Conservation (phyloP, 2,329 filamentous ascomycete species). For the Westerdykella ornata region DNA sequence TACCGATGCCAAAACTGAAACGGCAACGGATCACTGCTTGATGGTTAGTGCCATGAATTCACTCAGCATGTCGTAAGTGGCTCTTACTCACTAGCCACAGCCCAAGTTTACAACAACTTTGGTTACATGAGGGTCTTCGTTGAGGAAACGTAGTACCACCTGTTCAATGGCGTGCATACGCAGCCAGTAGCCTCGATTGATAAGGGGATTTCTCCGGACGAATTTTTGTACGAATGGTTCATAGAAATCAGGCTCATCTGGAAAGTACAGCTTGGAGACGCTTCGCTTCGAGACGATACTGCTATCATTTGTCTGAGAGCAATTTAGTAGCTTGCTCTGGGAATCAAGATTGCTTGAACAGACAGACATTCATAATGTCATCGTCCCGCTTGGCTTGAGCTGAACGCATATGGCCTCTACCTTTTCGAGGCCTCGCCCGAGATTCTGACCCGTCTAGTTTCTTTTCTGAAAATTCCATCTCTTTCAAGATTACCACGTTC, state of each 20-base stretch:
- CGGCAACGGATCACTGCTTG: conserved; percentile 69
- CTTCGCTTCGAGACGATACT: conserved; percentile 89
- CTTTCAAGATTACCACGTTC: too few relatives aligned
- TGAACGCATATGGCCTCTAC: conserved; percentile 13
- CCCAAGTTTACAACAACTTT: conserved; percentile 80
- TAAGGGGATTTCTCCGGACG: conserved; percentile 74
- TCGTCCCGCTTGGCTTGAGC: conserved; percentile 42
- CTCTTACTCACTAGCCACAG: conserved; percentile 72
- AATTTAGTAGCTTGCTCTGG: conserved; percentile 27
- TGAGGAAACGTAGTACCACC: conserved; percentile 67
- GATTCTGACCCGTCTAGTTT: conserved; percentile 6
- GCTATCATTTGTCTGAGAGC: conserved; percentile 67
- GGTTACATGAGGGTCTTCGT: conserved; percentile 46
- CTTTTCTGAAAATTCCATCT: conserved; percentile 9
- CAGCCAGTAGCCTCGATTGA: conserved; percentile 85
- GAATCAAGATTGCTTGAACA: not conserved
- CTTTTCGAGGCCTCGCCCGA: conserved; percentile 4
- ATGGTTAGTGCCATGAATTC: conserved; percentile 11
- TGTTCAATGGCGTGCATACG: conserved; percentile 76
- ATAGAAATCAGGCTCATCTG: conserved; percentile 73
- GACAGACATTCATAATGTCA: conserved; percentile 49
- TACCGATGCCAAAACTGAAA: conserved; percentile 74
- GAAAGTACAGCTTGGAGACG: conserved; percentile 81
- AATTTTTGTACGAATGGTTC: conserved; percentile 82
- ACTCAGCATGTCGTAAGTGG: not conserved